Percentiles rank a stretch among this genome's conserved stretches.
phyloP scores from a whole-genome alignment of 768 basidiomycete genomes.

The Naganishia friedmannii region DNA sequence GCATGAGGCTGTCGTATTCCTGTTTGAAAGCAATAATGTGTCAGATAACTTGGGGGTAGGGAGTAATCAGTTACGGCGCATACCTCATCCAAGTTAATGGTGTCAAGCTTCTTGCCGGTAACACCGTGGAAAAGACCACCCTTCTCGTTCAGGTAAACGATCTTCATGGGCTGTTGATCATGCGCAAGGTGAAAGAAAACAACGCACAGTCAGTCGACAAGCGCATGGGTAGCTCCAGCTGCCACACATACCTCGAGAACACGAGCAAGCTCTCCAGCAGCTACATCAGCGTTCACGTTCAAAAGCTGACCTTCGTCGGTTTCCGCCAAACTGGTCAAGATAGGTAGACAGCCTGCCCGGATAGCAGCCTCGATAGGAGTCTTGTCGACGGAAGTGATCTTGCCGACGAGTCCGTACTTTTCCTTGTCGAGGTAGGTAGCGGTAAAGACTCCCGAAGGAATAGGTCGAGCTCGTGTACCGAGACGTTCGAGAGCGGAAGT shows the following conservation, averaged over 20 bases:
- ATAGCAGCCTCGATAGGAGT: constrained; percentile 95
- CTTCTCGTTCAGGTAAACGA: constrained; percentile 97
- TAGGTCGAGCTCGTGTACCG: constrained; percentile 93
- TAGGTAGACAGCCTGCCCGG: constrained; percentile 90
- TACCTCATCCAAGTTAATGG: constrained; percentile 91
- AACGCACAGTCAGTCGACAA: neutral
- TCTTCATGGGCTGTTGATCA: constrained; percentile 71
- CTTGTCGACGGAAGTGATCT: constrained; percentile 91
- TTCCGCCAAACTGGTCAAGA: constrained; percentile 91
- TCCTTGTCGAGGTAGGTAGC: constrained; percentile 92
- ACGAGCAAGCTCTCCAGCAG: constrained; percentile 94
- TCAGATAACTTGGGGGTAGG: constrained; percentile 15
- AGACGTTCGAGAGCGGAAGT: constrained; percentile 88
- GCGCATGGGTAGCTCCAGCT: neutral
- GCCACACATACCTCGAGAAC: constrained; percentile 66
- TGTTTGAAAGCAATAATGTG: constrained; percentile 51
- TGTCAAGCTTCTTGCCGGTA: constrained; percentile 89
- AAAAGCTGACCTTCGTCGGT: constrained; percentile 94
- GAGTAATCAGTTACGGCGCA: neutral
- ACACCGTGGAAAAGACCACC: constrained; percentile 97
- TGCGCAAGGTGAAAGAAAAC: neutral
- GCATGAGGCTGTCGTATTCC: constrained; percentile 94
- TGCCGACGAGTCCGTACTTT: constrained; percentile 93
- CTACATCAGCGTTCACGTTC: constrained; percentile 98
- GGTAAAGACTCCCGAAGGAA: constrained; percentile 95